These are phyloP conservation scores for Thalia dealbata DNA, from an alignment of 176 grass and related monocot species.

Conservation along the genomic window DNA sequence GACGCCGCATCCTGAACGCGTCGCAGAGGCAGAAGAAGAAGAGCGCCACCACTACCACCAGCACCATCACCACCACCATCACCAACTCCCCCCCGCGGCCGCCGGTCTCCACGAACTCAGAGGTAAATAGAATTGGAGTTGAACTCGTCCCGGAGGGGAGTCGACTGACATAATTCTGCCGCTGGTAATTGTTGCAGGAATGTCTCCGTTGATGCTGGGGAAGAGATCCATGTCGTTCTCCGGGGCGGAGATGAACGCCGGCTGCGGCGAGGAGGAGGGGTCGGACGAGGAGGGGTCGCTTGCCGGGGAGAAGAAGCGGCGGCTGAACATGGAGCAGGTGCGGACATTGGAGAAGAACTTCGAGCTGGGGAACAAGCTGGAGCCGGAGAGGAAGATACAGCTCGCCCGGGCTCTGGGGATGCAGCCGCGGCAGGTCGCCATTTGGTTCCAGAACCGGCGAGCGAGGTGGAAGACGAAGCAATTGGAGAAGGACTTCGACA, in stretches of 20 bases:
- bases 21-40: not conserved
- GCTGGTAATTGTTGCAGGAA: not conserved
- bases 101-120: not conserved
- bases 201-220: not conserved
- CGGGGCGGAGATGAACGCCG: not conserved
- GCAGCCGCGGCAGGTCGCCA: slow-evolving; percentile 21
- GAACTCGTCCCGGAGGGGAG: too few relatives aligned
- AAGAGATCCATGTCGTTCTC: slow-evolving; percentile 5
- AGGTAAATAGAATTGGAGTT: not conserved
- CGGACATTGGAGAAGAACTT: slow-evolving; percentile 20
- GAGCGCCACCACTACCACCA: too few relatives aligned
- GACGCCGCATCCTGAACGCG: not conserved
- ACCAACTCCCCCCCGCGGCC: not conserved
- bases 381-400: slow-evolving; percentile 19
- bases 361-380: slow-evolving; percentile 22
- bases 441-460: slow-evolving; percentile 23
- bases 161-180: too few relatives aligned
- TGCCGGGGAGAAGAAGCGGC: slow-evolving; percentile 17
- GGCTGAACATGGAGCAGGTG: slow-evolving; percentile 20
- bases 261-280: not conserved
- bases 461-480: slow-evolving; percentile 24
- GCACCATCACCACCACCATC: not conserved
- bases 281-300: slow-evolving; percentile 5
- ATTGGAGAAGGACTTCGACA: slow-evolving; percentile 16
- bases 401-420: slow-evolving; percentile 14